Evolutionary conservation across 2,329 filamentous ascomycete species (phyloP), one percentile per base, ranked within the genome.

Genomic region (Corynespora cassiicola): DNA sequence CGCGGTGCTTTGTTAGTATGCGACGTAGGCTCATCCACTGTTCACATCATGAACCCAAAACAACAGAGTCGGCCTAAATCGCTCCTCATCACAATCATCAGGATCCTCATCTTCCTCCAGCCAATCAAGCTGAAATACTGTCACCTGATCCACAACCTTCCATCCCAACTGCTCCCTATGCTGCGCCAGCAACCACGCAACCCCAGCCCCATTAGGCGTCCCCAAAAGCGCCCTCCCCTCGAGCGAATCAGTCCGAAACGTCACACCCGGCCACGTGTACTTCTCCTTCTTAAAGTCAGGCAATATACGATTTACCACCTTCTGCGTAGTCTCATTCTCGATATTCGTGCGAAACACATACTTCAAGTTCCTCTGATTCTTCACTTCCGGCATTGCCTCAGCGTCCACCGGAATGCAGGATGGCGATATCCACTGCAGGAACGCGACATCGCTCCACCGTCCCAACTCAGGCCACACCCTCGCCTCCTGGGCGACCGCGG

Each of bases 121-220:
- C n/a, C n/a, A n/a, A n/a, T n/a, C n/a, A n/a, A n/a, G n/a, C n/a
- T 36, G 34, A 8, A 33, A 50, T 14, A 47, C 7, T 6, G 14
- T 39, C n/a, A 50, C 36, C 24, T 20, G 26, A 4, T 33, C 18
- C 7, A 47, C 15, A 17, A 18, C 31, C 39, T 50, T 50, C 15
- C n/a, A 9, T 9, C 42, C 39, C 22, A 50, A 14, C 31, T 37
- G 14, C 12, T 20, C 19, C 25, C 31, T 40, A 20, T 35, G 36
- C 25, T 44, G 35, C 20, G 27, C 34, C 8, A 47, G 24, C 14
- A 50, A 19, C 17, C 27, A 47, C 14, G 32, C 35, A 16, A 39
- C 27, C 6, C 47, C 44, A 8, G 21, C 31, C 9, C 47, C 45
- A 29, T 49, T 43, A 17, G 45, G 45, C 11, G 48, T 43, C 3